Evolutionary conservation across 2,329 filamentous ascomycete species (phyloP), one percentile per base, ranked within the genome.

Genomic region (Colletotrichum tropicale): DNA sequence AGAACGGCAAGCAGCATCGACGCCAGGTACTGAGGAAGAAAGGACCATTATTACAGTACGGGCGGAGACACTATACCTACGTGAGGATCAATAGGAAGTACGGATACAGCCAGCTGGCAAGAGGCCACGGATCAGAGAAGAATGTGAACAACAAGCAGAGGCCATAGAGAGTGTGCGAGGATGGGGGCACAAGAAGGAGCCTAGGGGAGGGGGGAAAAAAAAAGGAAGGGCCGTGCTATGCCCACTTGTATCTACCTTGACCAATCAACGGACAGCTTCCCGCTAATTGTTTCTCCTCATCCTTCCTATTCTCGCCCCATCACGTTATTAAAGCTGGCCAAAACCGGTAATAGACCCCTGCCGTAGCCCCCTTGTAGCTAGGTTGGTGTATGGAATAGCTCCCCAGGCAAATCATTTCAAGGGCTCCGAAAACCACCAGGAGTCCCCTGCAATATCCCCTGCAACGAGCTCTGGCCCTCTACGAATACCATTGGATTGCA

Each of bases 251-350:
- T 12, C 12, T 5, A 6, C 6, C 7, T 21, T n/a, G 43, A 2
- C 48, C 66, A 74, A 67, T 71, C 28, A 71, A 7, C 21, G 5
- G 10, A 15, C 2, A 12, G 52, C 18, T 36, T 48, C 10, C 26
- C 10, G 55, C 36, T 56, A 52, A 66, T 70, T 70, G 56, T 58
- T 62, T 58, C 36, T 28, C 60, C 60, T 71, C 67, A 60, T 58
- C 61, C 32, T 71, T 72, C 15, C 36, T 30, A 36, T 65, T 58
- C 52, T 62, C 43, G 52, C 60, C 73, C 73, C 69, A 48, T 60
- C 55, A 32, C 61, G 38, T 72, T 55, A 75, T 72, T 64, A 72
- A 68, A 62, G 73, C 69, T 72, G 69, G 38, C 56, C 70, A 65
- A 72, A 75, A 72, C 38, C 36, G 69, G 69, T 60, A 72, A 64